Evolutionary conservation across 768 basidiomycete genomes (phyloP).

Genomic region (Russula earlei): DNA sequence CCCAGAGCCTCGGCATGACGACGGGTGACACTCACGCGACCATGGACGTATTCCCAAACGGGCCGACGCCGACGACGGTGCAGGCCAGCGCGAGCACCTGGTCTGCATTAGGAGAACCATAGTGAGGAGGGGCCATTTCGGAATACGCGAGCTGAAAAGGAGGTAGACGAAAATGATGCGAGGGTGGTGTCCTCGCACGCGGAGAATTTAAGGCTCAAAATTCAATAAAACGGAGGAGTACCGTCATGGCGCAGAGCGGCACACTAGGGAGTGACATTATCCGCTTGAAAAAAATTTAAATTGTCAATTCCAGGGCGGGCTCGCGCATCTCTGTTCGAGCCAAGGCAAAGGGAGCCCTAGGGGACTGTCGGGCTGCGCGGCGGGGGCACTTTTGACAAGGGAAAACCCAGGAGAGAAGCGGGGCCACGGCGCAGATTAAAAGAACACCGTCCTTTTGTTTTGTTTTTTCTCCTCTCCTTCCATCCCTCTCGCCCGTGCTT

Average conservation of each 20-base stretch:
- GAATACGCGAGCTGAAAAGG: conserved; percentile 5
- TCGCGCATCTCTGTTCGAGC: background rate
- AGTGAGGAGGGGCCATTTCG: conserved; percentile 24
- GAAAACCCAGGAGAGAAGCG: conserved; percentile 9
- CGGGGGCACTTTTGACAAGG: background rate
- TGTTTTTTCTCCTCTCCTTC: background rate
- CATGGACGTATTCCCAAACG: conserved; percentile 75
- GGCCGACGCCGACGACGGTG: conserved; percentile 58
- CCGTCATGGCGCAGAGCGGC: background rate
- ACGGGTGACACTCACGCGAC: conserved; percentile 50
- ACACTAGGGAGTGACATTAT: conserved; percentile 3
- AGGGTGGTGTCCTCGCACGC: background rate
- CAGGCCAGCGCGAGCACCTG: conserved; percentile 52
- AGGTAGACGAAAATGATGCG: background rate
- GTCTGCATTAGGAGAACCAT: conserved; percentile 27
- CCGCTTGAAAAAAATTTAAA: background rate
- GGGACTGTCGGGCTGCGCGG: background rate
- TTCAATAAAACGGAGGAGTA: background rate
- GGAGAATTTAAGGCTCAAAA: background rate
- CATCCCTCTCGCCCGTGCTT: too few species aligned
- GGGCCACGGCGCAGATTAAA: conserved; percentile 7
- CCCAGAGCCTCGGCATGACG: background rate
- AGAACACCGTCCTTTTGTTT: background rate
- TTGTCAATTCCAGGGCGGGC: background rate
- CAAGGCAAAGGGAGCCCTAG: background rate